These are phyloP conservation scores for Extremus antarcticus DNA, from an alignment of 495 filamentous ascomycete species.

Conservation along the genomic window DNA sequence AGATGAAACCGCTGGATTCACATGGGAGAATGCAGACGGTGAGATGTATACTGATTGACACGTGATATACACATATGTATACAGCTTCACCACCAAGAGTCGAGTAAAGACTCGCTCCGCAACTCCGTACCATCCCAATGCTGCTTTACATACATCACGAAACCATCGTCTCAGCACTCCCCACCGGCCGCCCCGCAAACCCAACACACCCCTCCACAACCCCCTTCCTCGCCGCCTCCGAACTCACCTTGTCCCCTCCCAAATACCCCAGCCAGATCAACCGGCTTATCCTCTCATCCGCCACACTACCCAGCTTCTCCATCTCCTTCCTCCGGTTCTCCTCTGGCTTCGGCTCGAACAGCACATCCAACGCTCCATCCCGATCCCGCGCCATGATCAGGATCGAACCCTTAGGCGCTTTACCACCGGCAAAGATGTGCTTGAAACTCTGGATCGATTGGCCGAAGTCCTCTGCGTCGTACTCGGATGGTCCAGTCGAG, in stretches of 20 bases:
- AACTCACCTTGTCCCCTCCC: constrained; percentile 75
- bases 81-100: too few species aligned
- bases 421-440: constrained; percentile 57
- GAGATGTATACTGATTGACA: too few species aligned
- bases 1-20: too few species aligned
- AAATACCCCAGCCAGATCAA: constrained; percentile 85
- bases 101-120: too few species aligned
- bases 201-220: constrained; percentile 81
- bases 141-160: constrained; percentile 3
- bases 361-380: constrained; percentile 53
- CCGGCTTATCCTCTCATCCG: constrained; percentile 68
- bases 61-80: too few species aligned
- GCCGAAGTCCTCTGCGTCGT: constrained; percentile 61
- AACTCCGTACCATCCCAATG: too few species aligned
- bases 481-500: constrained; percentile 23
- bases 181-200: constrained; percentile 79
- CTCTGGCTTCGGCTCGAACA: constrained; percentile 47
- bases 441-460: constrained; percentile 63
- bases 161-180: constrained; percentile 70
- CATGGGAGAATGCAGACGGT: too few species aligned
- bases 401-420: constrained; percentile 63
- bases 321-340: constrained; percentile 30
- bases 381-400: constrained; percentile 60
- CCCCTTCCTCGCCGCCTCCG: constrained; percentile 65
- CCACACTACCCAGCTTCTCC: constrained; percentile 52